Evolutionary conservation across 2,329 filamentous ascomycete genomes (phyloP).

Genomic region (Cladorrhinum sp.): DNA sequence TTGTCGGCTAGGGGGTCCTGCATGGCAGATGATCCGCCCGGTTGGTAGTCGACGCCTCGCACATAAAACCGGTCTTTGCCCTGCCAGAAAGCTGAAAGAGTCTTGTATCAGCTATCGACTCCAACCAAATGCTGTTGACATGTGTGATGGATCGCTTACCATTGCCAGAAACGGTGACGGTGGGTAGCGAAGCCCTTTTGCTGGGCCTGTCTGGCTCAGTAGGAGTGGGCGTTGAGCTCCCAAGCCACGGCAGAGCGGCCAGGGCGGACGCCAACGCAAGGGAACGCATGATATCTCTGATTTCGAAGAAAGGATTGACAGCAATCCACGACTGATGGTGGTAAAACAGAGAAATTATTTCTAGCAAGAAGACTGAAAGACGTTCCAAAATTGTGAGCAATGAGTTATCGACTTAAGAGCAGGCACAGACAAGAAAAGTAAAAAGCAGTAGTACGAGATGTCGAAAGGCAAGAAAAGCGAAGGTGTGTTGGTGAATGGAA

Average conservation of each 20-base stretch:
- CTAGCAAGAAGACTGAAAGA: neutral
- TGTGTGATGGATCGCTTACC: conserved; percentile 38
- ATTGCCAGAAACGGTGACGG: conserved; percentile 55
- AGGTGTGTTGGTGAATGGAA: neutral
- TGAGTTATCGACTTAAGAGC: neutral
- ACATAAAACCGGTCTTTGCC: conserved; percentile 55
- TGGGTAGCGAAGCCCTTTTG: conserved; percentile 50
- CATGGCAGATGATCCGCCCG: conserved; percentile 54
- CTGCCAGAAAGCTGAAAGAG: conserved; percentile 51
- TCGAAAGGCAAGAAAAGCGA: neutral
- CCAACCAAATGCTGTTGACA: neutral
- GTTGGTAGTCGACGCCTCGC: conserved; percentile 61
- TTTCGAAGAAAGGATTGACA: conserved; percentile 9
- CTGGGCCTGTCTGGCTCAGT: conserved; percentile 46
- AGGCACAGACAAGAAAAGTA: neutral
- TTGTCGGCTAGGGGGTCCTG: conserved; percentile 74
- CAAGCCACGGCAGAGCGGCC: conserved; percentile 41
- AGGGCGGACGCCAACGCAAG: conserved; percentile 45
- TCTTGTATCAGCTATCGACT: conserved; percentile 20
- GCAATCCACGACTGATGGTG: neutral
- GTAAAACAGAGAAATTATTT: neutral
- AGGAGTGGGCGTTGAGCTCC: conserved; percentile 48
- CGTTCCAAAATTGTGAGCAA: neutral
- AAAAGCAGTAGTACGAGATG: neutral
- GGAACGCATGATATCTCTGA: conserved; percentile 17